Conservation (phyloP, 306 rosid genomes). For the Quercus glauca region DNA sequence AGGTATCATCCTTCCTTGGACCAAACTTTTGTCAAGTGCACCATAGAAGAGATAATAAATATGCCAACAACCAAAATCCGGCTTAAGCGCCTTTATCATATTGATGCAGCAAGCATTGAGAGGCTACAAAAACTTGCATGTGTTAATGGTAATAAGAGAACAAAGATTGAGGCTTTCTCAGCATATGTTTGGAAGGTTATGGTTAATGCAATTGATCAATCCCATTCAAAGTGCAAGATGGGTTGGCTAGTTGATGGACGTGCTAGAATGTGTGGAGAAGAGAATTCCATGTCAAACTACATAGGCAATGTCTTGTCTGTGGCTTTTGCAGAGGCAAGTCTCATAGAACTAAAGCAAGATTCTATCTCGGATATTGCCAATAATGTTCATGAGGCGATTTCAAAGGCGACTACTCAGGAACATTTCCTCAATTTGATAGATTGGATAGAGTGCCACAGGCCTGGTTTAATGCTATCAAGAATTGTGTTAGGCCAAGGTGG, state of each 20-base stretch:
- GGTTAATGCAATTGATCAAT: conserved; percentile 42
- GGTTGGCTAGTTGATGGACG: conserved; percentile 90
- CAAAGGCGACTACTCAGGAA: conserved; percentile 56
- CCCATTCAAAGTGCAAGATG: conserved; percentile 56
- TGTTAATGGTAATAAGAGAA: conserved; percentile 40
- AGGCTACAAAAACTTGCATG: conserved; percentile 62
- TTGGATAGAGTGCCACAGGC: conserved; percentile 80
- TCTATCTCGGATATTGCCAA: conserved; percentile 47
- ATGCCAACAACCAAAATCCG: conserved; percentile 43
- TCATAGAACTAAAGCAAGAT: conserved; percentile 43
- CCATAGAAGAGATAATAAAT: conserved; percentile 65
- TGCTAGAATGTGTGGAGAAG: conserved; percentile 26
- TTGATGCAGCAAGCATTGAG: conserved; percentile 47
- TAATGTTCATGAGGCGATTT: conserved; percentile 57
- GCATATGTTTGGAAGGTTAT: conserved; percentile 75
- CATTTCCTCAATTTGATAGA: conserved; percentile 82
- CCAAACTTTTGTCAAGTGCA: conserved; percentile 60
- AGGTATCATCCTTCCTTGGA: conserved; percentile 59
- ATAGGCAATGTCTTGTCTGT: conserved; percentile 74
- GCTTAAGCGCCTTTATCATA: conserved; percentile 62
- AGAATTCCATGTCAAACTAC: conserved; percentile 58
- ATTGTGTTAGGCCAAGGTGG: conserved; percentile 61
- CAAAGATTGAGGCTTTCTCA: conserved; percentile 84
- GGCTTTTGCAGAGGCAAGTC: conserved; percentile 60
- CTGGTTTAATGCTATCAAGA: conserved; percentile 70